phyloP scores from a whole-genome alignment of 805 yeast genomes.

The Myxozyma melibiosi region DNA sequence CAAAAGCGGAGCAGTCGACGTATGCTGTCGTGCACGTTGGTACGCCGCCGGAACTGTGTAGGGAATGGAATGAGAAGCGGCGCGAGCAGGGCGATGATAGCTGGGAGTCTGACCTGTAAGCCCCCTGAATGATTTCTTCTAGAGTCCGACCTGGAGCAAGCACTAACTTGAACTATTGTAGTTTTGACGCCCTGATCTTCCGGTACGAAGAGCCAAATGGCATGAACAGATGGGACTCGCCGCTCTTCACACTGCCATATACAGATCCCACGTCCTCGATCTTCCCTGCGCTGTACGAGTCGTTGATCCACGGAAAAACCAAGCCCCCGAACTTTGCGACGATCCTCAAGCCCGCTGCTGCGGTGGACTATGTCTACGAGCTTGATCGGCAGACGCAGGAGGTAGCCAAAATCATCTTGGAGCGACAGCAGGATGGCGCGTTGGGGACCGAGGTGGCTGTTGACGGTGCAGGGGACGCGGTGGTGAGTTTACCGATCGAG shows the following conservation, averaged over 20 bases:
- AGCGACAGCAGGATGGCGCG: conserved; percentile 58
- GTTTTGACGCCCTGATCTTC: conserved; percentile 66
- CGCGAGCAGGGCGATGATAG: conserved; percentile 11
- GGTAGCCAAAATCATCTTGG: conserved; percentile 63
- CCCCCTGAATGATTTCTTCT: too few relatives aligned
- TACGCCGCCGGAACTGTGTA: conserved; percentile 63
- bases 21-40: conserved; percentile 81
- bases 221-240: conserved; percentile 90
- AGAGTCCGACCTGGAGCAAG: too few relatives aligned
- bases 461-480: conserved; percentile 43
- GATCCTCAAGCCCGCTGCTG: conserved; percentile 73
- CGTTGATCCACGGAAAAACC: conserved; percentile 53
- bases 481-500: conserved; percentile 63
- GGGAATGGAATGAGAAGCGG: conserved; percentile 57
- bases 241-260: conserved; percentile 69
- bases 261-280: conserved; percentile 53
- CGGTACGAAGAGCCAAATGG: conserved; percentile 93
- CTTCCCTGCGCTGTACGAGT: conserved; percentile 59
- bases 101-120: conserved; percentile 34
- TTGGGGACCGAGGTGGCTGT: conserved; percentile 44
- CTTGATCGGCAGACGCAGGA: conserved; percentile 71
- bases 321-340: conserved; percentile 86
- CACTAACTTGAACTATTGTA: too few relatives aligned
- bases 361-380: conserved; percentile 73
- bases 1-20: conserved; percentile 78